Base-by-base conservation (phyloP, 208 protist species). In the Trypanosoma melophagium region DNA sequence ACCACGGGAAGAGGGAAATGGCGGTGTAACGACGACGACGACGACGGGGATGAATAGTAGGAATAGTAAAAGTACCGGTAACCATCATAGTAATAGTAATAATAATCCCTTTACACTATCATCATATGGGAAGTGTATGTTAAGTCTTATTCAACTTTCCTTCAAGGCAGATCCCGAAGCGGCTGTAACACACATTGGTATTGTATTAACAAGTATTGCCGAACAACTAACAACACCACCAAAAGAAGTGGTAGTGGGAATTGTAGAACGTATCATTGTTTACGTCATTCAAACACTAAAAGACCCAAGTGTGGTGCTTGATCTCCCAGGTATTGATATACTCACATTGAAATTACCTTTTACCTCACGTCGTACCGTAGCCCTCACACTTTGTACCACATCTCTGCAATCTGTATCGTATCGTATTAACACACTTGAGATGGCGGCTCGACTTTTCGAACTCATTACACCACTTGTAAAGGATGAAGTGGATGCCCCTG, bases 391-490 rank as follows among this genome's bases (percentile, higher is more conserved):
- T 9, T 74, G 63, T 25, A 41, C 25, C 31, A 61, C 56, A 47
- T 62, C 45, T 58, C 44, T 63, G 45, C 62, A 66, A 41, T 71
- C 84, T 25, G 41, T 69, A 12, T 60, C 69, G 22, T 54, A 75
- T 49, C 58, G 66, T 1, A 80, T 97, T 40, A 64, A 64, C 4
- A 74, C 81, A 8, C 62, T 86, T 3, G 90, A 97, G 3, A 58
- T 86, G 28, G 90, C 89, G 0, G 79, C 77, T 12, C 73, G 68
- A 12, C 58, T 98, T 4, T 90, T 98, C 38, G 87, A 94, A 70
- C 72, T 97, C 10, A 79, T 97, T 24, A 71, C 80, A 35, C 86
- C 95, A 53, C 65, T 98, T 9, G 56, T 98, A 21, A 60, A 79
- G 38, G 88, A 95, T 40, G 85, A 94, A 60, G 28, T 74, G 2